A percentile compares a stretch with the other conserved stretches of the same genome.
Conservation (phyloP, 2,329 filamentous ascomycete species). For the Fusarium decemcellulare region DNA sequence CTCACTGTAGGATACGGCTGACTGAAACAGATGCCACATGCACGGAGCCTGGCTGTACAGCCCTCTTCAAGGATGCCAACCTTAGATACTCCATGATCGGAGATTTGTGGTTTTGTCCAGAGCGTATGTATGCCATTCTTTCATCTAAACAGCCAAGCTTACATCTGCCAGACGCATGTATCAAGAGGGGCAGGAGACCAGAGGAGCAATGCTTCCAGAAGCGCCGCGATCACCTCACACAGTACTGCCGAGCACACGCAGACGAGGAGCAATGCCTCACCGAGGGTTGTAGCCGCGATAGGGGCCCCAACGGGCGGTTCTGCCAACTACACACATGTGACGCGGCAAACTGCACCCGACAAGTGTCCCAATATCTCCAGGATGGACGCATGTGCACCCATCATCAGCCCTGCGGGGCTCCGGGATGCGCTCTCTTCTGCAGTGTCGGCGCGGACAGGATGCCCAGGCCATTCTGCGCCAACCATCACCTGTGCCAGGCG, state of each 20-base stretch:
- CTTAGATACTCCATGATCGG: conserved; percentile 9
- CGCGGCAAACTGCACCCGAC: not conserved
- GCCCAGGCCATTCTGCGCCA: conserved; percentile 17
- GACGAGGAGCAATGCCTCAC: conserved; percentile 5
- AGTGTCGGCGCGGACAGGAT: not conserved
- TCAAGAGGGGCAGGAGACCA: not conserved
- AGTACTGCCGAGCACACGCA: conserved; percentile 22
- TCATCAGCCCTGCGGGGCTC: conserved; percentile 34
- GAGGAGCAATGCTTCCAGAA: conserved; percentile 11
- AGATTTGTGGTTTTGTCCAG: conserved; percentile 16
- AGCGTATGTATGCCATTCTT: not conserved
- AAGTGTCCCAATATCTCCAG: not conserved
- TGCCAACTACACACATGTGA: conserved; percentile 27
- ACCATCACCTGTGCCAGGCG: conserved; percentile 28
- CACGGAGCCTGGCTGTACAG: not conserved
- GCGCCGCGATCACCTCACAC: not conserved
- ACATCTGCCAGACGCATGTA: conserved; percentile 17
- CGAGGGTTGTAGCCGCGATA: conserved; percentile 7
- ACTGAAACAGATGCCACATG: conserved; percentile 14
- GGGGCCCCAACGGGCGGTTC: not conserved
- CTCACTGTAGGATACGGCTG: not conserved
- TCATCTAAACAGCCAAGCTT: not conserved
- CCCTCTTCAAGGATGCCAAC: not conserved
- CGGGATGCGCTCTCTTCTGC: conserved; percentile 13
- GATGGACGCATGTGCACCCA: conserved; percentile 6